These are phyloP conservation scores for Xylaria hypoxylon DNA, from an alignment of 2,329 filamentous ascomycete genomes.

Conservation along the genomic window DNA sequence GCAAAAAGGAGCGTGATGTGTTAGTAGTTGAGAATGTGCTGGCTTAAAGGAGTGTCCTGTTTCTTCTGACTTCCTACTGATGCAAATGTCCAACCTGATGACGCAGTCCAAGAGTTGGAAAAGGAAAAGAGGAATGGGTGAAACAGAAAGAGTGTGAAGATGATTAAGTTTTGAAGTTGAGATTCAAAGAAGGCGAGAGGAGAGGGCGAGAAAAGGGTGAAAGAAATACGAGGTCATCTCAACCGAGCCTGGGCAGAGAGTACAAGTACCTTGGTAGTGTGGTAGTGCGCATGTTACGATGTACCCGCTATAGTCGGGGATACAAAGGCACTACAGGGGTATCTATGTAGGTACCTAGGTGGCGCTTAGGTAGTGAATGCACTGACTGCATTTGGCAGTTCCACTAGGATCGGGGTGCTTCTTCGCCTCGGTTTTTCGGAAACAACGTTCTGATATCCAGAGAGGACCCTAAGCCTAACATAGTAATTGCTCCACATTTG, in stretches of 20 bases:
- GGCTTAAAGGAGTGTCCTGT: conserved; percentile 39
- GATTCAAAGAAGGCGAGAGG: conserved; percentile 33
- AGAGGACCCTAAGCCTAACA: too few relatives aligned
- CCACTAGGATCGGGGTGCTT: conserved; percentile 22
- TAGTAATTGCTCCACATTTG: too few relatives aligned
- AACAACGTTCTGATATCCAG: too few relatives aligned
- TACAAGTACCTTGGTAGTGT: not conserved
- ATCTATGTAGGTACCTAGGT: not conserved
- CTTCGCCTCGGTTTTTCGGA: too few relatives aligned
- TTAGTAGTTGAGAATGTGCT: conserved; percentile 40
- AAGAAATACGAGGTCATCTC: conserved; percentile 41
- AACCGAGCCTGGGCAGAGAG: conserved; percentile 24
- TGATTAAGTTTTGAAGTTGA: conserved; percentile 23
- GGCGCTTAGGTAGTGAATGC: too few relatives aligned
- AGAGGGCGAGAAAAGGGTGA: conserved; percentile 37
- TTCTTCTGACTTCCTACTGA: conserved; percentile 38
- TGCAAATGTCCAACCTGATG: conserved; percentile 37
- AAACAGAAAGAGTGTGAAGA: conserved; percentile 25
- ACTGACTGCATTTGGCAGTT: conserved; percentile 23
- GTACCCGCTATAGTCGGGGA: too few relatives aligned
- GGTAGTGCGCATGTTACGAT: too few relatives aligned
- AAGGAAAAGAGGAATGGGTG: conserved; percentile 35
- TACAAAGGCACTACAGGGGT: not conserved
- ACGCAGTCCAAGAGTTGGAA: conserved; percentile 30
- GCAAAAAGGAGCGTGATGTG: conserved; percentile 44